phyloP scores from a whole-genome alignment of 768 basidiomycete species.

The Amyloporia xantha region DNA sequence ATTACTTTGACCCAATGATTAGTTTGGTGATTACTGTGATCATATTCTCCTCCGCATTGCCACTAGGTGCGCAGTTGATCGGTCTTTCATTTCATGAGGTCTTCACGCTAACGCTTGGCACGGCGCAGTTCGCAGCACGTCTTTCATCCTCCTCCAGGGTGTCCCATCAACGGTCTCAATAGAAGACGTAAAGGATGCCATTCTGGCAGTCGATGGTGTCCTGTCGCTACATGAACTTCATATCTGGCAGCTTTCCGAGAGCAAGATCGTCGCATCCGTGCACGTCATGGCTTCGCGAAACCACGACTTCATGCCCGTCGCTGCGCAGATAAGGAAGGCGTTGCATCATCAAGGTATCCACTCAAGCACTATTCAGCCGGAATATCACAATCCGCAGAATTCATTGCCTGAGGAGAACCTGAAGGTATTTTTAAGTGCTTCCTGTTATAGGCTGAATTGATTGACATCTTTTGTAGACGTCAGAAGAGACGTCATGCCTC shows the following conservation, averaged over 20 bases:
- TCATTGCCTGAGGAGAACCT: conserved; percentile 40
- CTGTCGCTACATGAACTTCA: conserved; percentile 89
- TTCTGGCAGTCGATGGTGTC: conserved; percentile 79
- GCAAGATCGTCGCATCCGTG: conserved; percentile 91
- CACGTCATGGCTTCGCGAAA: conserved; percentile 82
- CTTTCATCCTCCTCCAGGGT: conserved; percentile 91
- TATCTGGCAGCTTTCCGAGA: conserved; percentile 96
- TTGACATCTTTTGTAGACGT: conserved; percentile 31
- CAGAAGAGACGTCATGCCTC: conserved; percentile 54
- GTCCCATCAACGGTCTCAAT: conserved; percentile 87
- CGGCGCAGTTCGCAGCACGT: conserved; percentile 79
- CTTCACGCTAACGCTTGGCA: too few relatives aligned
- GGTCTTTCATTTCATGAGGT: not conserved
- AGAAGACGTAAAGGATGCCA: conserved; percentile 80
- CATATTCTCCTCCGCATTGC: conserved; percentile 93
- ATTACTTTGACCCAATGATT: conserved; percentile 90
- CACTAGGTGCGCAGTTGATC: conserved; percentile 53
- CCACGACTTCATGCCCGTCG: conserved; percentile 88
- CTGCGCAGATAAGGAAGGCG: conserved; percentile 72
- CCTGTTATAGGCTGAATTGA: not conserved
- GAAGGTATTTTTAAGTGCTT: conserved; percentile 31
- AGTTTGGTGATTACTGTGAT: conserved; percentile 92
- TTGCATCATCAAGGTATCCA: conserved; percentile 93
- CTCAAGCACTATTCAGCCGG: conserved; percentile 91
- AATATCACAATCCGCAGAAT: conserved; percentile 46